These are phyloP conservation scores for Warburgia ugandensis DNA, from an alignment of 164 flowering plant genomes.

Conservation along the genomic window DNA sequence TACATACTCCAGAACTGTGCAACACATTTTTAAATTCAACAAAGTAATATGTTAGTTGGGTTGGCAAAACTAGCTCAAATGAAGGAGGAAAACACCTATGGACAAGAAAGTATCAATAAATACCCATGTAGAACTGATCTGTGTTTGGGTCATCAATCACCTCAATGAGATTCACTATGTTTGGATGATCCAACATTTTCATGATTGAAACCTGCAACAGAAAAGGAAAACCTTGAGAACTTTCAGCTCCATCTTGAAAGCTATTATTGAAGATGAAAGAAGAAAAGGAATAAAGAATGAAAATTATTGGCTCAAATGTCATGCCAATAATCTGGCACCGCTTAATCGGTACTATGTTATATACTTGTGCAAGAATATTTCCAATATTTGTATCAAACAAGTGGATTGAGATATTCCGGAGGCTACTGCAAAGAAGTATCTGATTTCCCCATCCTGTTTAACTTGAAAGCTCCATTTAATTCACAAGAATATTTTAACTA, in stretches of 20 bases:
- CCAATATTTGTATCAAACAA: too few species aligned
- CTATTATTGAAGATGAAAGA: too few species aligned
- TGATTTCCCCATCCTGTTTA: too few species aligned
- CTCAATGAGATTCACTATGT: constrained; percentile 94
- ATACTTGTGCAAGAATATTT: too few species aligned
- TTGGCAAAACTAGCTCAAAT: not conserved
- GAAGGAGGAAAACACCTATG: not conserved
- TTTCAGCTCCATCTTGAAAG: too few species aligned
- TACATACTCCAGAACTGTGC: constrained; percentile 88
- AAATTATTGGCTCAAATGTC: too few species aligned
- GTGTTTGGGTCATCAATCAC: constrained; percentile 93
- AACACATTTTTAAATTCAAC: not conserved
- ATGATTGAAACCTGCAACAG: constrained; percentile 71
- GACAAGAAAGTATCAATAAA: constrained; percentile 6
- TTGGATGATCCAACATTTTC: constrained; percentile 90
- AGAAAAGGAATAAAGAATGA: not conserved
- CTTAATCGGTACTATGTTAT: too few species aligned
- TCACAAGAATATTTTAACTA: too few species aligned
- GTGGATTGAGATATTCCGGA: too few species aligned
- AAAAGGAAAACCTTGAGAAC: not conserved
- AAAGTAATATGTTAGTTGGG: not conserved
- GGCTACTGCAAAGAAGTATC: too few species aligned
- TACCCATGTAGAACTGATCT: constrained; percentile 99
- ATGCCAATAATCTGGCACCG: too few species aligned
- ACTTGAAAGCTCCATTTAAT: too few species aligned